Evolutionary conservation across 2,329 filamentous ascomycete species (phyloP).

Genomic region (Fusarium cicatricum): DNA sequence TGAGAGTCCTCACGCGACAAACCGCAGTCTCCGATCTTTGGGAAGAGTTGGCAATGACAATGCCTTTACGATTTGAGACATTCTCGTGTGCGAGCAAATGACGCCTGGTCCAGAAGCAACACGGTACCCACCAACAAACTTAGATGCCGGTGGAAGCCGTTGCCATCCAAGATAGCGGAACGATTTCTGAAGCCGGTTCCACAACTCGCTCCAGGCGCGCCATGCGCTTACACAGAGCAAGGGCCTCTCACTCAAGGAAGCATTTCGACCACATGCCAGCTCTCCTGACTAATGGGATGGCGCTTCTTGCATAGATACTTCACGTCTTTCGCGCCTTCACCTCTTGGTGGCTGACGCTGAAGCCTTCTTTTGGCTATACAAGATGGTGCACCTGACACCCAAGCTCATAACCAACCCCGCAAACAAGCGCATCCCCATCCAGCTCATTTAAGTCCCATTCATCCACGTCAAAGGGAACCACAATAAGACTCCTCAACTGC

Average conservation of each 20-base stretch:
- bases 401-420: slow-evolving; percentile 17
- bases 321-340: neutral
- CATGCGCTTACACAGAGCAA: neutral
- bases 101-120: slow-evolving; percentile 16
- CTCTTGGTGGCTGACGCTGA: slow-evolving; percentile 14
- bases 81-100: neutral
- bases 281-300: slow-evolving; percentile 2
- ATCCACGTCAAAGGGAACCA: slow-evolving; percentile 13
- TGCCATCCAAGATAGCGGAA: slow-evolving; percentile 17
- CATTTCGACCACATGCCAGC: neutral
- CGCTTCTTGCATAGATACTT: neutral
- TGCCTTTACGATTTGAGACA: neutral
- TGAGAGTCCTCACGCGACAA: neutral
- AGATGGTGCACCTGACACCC: slow-evolving; percentile 10
- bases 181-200: neutral
- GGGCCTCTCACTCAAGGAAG: neutral
- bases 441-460: neutral
- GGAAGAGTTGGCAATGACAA: neutral
- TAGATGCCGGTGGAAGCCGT: slow-evolving; percentile 27
- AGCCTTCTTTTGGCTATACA: slow-evolving; percentile 10
- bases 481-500: slow-evolving; percentile 4
- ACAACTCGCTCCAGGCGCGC: slow-evolving; percentile 2
- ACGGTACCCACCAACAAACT: slow-evolving; percentile 15
- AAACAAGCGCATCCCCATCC: slow-evolving; percentile 2
- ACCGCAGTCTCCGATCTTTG: neutral